Evolutionary conservation across 495 filamentous ascomycete genomes (phyloP).

Genomic region (Neurospora cerealis): DNA sequence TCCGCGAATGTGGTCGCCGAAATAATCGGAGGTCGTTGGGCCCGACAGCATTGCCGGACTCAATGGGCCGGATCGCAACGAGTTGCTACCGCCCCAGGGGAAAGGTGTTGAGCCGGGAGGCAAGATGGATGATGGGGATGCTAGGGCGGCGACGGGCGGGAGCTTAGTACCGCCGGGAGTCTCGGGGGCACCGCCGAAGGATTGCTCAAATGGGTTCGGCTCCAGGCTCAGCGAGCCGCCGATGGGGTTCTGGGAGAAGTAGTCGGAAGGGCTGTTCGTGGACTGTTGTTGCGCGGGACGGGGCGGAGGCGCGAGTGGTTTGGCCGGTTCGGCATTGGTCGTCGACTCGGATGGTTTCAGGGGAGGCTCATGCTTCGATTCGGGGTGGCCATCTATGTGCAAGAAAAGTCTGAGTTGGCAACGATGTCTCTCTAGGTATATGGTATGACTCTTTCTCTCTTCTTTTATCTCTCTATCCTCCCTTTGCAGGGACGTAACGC

Average conservation of each 20-base stretch:
- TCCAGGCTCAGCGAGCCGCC: constrained; percentile 61
- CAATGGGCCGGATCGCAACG: constrained; percentile 80
- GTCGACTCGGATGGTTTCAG: constrained; percentile 25
- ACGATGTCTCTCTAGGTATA: constrained; percentile 3
- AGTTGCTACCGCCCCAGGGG: constrained; percentile 66
- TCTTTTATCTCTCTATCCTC: neutral
- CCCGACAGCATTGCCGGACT: constrained; percentile 97
- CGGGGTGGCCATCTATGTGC: constrained; percentile 17
- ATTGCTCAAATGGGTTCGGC: constrained; percentile 94
- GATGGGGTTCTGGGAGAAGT: constrained; percentile 53
- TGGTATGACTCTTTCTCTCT: neutral
- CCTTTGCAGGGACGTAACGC: neutral
- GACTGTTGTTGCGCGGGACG: constrained; percentile 47
- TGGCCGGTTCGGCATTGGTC: constrained; percentile 32
- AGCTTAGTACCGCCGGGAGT: constrained; percentile 85
- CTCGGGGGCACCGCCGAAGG: constrained; percentile 65
- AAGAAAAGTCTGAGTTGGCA: constrained; percentile 12
- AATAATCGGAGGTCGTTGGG: constrained; percentile 54
- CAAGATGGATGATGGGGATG: constrained; percentile 74
- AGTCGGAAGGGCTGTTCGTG: constrained; percentile 53
- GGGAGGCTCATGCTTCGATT: constrained; percentile 27
- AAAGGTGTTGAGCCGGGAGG: constrained; percentile 58
- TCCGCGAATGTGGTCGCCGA: constrained; percentile 70
- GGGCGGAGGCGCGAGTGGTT: constrained; percentile 68
- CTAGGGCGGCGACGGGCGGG: constrained; percentile 82